phyloP scores from a whole-genome alignment of 2,329 filamentous ascomycete genomes.

The Pseudogymnoascus sp. region DNA sequence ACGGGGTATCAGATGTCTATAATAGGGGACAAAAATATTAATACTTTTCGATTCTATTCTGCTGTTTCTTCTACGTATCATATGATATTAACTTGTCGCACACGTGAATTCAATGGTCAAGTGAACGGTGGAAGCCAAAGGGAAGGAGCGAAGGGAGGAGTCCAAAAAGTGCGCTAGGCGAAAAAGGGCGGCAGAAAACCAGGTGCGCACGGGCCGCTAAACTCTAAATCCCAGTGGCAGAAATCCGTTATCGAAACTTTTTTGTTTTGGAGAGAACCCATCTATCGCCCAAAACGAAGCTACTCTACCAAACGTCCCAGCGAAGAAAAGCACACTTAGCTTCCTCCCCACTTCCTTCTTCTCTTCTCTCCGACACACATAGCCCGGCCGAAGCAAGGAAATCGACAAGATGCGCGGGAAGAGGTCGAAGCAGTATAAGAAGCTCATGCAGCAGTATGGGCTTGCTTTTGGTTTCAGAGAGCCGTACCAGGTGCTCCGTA shows the following conservation, averaged over 20 bases:
- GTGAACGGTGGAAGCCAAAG: neutral
- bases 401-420: constrained; percentile 54
- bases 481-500: constrained; percentile 82
- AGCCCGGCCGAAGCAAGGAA: neutral
- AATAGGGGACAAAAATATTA: neutral
- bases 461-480: constrained; percentile 84
- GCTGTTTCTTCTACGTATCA: neutral
- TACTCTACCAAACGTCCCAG: neutral
- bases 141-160: neutral
- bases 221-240: neutral
- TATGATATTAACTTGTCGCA: too few species aligned
- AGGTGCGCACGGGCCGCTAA: neutral
- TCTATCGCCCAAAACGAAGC: neutral
- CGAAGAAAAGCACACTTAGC: neutral
- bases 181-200: neutral
- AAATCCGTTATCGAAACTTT: neutral
- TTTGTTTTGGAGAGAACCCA: neutral
- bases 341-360: too few species aligned
- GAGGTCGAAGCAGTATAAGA: constrained; percentile 66
- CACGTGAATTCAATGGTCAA: too few species aligned
- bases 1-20: neutral
- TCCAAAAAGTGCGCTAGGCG: neutral
- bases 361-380: neutral
- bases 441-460: constrained; percentile 89
- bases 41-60: neutral